Evolutionary conservation across 768 basidiomycete species (phyloP), one percentile per base, ranked within the genome.

Genomic region (Mycena floridula): DNA sequence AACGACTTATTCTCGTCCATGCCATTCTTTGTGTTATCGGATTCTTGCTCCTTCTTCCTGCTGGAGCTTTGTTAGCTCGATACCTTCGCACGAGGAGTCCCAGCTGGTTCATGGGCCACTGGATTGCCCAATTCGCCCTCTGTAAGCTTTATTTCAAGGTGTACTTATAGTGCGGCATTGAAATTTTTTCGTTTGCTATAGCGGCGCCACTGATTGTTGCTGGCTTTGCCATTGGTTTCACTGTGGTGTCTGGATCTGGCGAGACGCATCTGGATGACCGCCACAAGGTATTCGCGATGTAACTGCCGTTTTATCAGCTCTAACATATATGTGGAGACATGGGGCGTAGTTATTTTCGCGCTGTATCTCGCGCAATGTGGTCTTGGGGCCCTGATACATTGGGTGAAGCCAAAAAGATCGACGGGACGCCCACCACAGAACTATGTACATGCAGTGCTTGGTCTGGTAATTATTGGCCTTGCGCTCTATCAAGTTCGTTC

Each of bases 361-460:
- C 60, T 82, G 4, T 77, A 79, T 46, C 18, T 73, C 30, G 41
- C 68, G 12, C 82, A 82, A 58, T 65, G 68, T 48, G 49, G 49
- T 3, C 58, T 80, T 12, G 81, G 81, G 4, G 68, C 72, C 3
- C 41, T 75, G 42, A 74, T 80, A 45, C 79, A 81, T 50, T 77
- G 62, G 52, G 51, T 76, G 45, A 79, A 81, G 55, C 67, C 68
- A 26, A 64, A 62, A 16, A 48, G 59, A 26, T 42, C 54, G 5
- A 50, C 49, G 0, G 51, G 61, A 23, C 73, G 73, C 23, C 80
- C 73, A 7, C 57, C 67, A 37, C 79, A 73, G 50, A 81, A 84
- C 54, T 82, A 79, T 54, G 22, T 72, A 21, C 81, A 84, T 52
- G 79, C 76, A 11, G 46, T 76, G 12, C 44, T 81, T 1, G 82